Evolutionary conservation across 2,329 filamentous ascomycete genomes (phyloP), one percentile per base, ranked within the genome.

Genomic region (Chaetomium sp.): DNA sequence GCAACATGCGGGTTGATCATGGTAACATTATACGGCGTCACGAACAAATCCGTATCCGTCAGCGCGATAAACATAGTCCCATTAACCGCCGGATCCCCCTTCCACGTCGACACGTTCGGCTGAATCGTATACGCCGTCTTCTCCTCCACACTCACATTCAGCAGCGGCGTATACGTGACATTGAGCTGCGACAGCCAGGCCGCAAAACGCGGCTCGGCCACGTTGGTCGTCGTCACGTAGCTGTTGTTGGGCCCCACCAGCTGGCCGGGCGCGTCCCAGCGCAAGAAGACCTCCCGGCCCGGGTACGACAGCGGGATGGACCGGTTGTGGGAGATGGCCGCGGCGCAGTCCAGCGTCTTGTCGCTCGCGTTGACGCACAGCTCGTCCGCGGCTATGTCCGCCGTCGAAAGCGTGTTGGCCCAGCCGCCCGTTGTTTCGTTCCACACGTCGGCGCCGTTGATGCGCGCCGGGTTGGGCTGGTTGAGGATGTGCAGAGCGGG

Each of bases 131-230:
- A 89, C 0, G 88, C 64, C 4, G 64, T 62, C 90, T 2, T 79
- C 79, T 63, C 83, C 83, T 3, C 80, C 76, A 57, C 9, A 1
- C 72, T 85, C 4, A 84, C 72, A 61, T 86, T 79, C n/a, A 76
- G 75, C n/a, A 91, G 74, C 0, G 82, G 79, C 1, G 87, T 83
- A 73, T 90, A 91, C 0, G 92, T 95, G 13, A 90, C 81, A 67
- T 91, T 92, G 21, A 95, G 80, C 79, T 95, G 92, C 0, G 83
- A 84, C 1, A 91, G 89, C 90, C 91, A 96, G 0, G 87, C 85
- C 0, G 91, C 91, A 69, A 84, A 96, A 64, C 79, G 77, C 0
- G 92, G 89, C 3, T 75, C 70, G 1, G 81, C 82, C 0, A 88
- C 90, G 0, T 81, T 80, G 0, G 82, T 85, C 2, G 76, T 75